Evolutionary conservation across 192 early-diverging fungal species (phyloP), one percentile per base, ranked within the genome.

Genomic region (Linnemannia hyalina): DNA sequence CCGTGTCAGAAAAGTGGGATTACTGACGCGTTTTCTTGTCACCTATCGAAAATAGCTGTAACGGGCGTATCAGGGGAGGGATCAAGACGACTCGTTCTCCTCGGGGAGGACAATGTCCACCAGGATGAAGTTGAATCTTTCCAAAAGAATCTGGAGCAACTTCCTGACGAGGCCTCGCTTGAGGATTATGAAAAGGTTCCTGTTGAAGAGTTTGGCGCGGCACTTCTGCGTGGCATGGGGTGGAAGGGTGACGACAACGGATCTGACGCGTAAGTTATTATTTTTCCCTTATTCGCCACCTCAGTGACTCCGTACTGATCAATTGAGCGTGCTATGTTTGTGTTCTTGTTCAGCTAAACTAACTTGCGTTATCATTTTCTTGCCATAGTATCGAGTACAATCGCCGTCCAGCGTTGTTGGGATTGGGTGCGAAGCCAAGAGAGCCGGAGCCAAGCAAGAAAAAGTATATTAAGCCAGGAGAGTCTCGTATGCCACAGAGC

Each of bases 171-270:
- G 70, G 80, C 93, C 1, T 88, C 92, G 0, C 80, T 96, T 69
- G 94, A 95, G 5, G 94, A 95, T 75, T 98, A 97, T 74, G 95
- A 95, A 68, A 90, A 94, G 1, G 93, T 97, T 2, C 96, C 97
- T 6, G 93, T 98, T 1, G 96, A 98, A 70, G 93, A 95, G 69
- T 98, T 98, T 93, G 97, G 97, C 0, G 90, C 90, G 3, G 97
- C 97, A 0, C 88, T 98, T 77, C 85, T 98, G 70, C 90, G 96
- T 20, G 97, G 97, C 0, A 97, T 98, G 95, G 97, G 97, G 1
- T 98, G 97, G 96, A 93, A 92, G 57, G 93, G 94, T 60, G 95
- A 95, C 46, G 88, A 71, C 7, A 81, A 86, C 29, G 84, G 84
- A 73, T 77, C 73, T 4, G 72, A 68, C 57, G 74, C 73, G 76